A percentile compares a stretch with the other conserved stretches of the same genome.
These are phyloP conservation scores for Cladophialophora yegresii DNA, from an alignment of 2,329 filamentous ascomycete genomes.

Conservation along the genomic window DNA sequence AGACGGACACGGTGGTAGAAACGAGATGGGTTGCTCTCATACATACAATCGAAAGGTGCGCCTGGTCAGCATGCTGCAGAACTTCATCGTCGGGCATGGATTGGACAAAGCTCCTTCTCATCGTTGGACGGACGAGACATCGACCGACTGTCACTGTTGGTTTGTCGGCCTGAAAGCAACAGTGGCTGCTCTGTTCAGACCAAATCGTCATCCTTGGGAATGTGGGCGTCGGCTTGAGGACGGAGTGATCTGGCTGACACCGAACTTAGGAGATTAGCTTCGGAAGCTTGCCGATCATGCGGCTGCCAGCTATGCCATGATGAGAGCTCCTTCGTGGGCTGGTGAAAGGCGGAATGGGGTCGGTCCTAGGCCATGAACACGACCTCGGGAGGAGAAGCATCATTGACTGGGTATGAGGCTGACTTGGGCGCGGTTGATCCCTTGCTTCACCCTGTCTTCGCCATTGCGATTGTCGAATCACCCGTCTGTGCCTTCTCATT, in stretches of 20 bases:
- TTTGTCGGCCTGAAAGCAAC: neutral
- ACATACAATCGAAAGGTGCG: neutral
- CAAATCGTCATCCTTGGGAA: too few relatives aligned
- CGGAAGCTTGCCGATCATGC: neutral
- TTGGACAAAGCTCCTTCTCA: neutral
- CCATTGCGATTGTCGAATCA: neutral
- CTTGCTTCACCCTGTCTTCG: neutral
- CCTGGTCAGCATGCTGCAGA: too few relatives aligned
- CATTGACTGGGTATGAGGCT: neutral
- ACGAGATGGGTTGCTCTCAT: neutral
- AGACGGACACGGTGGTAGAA: neutral
- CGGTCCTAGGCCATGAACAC: neutral
- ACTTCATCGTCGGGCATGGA: neutral
- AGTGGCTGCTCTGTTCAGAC: too few relatives aligned
- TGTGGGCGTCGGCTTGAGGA: too few relatives aligned
- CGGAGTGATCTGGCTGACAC: too few relatives aligned
- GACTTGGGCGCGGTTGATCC: neutral
- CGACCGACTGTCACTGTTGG: neutral
- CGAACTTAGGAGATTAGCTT: neutral
- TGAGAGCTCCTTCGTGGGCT: neutral
- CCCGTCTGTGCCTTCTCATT: neutral
- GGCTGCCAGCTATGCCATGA: neutral
- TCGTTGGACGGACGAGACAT: neutral
- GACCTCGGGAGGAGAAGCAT: neutral
- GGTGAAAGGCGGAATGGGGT: neutral